phyloP scores from a whole-genome alignment of 2,329 filamentous ascomycete species.

The Aspergillus pseudonomiae region DNA sequence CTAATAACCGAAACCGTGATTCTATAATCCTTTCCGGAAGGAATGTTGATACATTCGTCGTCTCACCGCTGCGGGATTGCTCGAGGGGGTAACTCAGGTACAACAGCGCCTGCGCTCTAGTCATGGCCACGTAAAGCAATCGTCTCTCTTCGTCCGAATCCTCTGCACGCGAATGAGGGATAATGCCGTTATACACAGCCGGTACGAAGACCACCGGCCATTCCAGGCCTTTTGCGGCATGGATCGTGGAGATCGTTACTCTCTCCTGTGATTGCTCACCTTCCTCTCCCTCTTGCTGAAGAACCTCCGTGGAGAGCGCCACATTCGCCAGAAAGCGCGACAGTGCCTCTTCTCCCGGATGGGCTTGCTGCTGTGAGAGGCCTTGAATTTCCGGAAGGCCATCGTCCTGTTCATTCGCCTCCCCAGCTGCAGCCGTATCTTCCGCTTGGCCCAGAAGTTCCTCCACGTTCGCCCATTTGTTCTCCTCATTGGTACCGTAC shows the following conservation, averaged over 20 bases:
- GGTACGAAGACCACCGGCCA: constrained; percentile 97
- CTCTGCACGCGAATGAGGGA: constrained; percentile 84
- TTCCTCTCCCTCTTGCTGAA: constrained; percentile 56
- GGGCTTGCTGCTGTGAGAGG: constrained; percentile 61
- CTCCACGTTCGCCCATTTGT: constrained; percentile 84
- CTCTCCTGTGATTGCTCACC: constrained; percentile 56
- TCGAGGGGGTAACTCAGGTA: constrained; percentile 81
- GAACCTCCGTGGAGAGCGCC: constrained; percentile 75
- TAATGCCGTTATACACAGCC: constrained; percentile 84
- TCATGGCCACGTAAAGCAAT: constrained; percentile 95
- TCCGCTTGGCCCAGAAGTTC: constrained; percentile 80
- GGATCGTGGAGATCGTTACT: constrained; percentile 93
- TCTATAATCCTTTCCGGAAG: constrained; percentile 60
- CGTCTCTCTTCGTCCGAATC: constrained; percentile 85
- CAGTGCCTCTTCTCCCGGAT: constrained; percentile 63
- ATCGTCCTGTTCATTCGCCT: constrained; percentile 58
- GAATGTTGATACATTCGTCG: constrained; percentile 72
- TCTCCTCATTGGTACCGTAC: constrained; percentile 74
- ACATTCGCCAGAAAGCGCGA: constrained; percentile 88
- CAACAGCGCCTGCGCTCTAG: constrained; percentile 79
- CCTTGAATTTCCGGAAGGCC: constrained; percentile 69
- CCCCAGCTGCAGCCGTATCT: constrained; percentile 62
- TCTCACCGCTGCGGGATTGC: constrained; percentile 61
- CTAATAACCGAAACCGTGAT: constrained; percentile 60
- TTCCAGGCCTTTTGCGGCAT: constrained; percentile 92